These are phyloP conservation scores for Nepenthes alata DNA, from an alignment of 179 eudicot genomes.

Conservation along the genomic window DNA sequence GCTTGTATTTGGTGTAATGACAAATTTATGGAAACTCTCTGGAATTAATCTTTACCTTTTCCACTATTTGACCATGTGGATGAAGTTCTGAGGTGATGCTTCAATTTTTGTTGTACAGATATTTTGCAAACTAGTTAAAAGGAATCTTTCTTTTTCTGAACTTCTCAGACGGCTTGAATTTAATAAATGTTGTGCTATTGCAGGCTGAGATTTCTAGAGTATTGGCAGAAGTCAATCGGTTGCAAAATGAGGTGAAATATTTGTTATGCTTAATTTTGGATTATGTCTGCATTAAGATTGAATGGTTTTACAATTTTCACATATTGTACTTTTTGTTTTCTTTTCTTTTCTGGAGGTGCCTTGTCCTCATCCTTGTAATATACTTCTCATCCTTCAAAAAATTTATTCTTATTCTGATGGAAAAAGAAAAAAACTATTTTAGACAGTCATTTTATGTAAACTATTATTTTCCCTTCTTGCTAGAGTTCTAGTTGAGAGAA, in stretches of 20 bases:
- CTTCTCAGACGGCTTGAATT: conserved; percentile 2
- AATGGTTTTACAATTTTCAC: neutral
- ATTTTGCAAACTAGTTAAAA: neutral
- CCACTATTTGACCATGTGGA: no score
- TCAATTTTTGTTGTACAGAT: neutral
- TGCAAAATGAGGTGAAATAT: conserved; percentile 45
- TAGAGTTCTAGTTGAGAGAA: no score
- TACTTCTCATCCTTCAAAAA: no score
- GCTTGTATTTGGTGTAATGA: no score
- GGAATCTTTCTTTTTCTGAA: neutral
- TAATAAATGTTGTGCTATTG: conserved; percentile 12
- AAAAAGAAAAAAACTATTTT: no score
- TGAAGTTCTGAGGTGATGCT: no score
- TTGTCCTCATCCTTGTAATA: neutral
- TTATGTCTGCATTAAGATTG: no score
- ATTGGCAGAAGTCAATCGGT: conserved; percentile 36
- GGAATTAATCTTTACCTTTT: no score
- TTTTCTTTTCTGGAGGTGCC: neutral
- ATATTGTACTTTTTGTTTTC: neutral
- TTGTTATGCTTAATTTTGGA: neutral
- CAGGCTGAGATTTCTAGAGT: conserved; percentile 73
- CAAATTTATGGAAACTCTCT: no score
- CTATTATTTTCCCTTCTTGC: no score
- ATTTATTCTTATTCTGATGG: no score
- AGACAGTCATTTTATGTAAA: no score